Evolutionary conservation across 441 rosid species (phyloP), one percentile per base, ranked within the genome.

Genomic region (Adansonia gregorii): DNA sequence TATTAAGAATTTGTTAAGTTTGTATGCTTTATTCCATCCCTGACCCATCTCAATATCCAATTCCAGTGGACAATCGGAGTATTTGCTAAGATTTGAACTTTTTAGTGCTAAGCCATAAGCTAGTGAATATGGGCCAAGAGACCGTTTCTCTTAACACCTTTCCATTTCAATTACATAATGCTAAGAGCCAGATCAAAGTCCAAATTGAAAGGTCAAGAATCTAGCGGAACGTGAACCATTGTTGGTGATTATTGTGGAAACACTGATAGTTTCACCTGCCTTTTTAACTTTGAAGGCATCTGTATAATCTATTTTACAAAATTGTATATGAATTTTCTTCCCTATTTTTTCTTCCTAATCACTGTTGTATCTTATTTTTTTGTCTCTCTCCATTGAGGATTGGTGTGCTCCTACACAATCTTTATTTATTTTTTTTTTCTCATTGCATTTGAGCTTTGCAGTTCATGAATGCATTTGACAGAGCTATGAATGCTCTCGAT

Each of bases 401-500:
- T 20, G 39, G 55, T 73, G 59, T 73, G 43, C 17, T 59, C 31
- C 7, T 49, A 46, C 10, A 46, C 71, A 27, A 75, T 75, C 69
- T 65, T 61, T 58, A 67, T 51, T 76, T 58, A 1, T 55, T 12
- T n/a, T 14, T 15, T 72, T 69, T 72, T 73, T 69, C 60, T 67
- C 65, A 69, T 76, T 70, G 77, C 45, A 60, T 59, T 79, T 65
- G 56, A 48, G 82, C 68, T 78, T 22, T 82, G 41, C 88, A 90
- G 97, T 91, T 90, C 86, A 67, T 93, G 95, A 88, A 89, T 83
- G 93, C 84, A 68, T 93, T 93, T 86, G 93, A 91, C 80, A 66
- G 77, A 81, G 95, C 95, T 46, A 91, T 93, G 94, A 86, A 93
- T 82, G 75, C 78, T 78, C 93, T 93, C 78, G 95, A 90, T 81